Evolutionary conservation across 345 rosid species (phyloP), one percentile per base, ranked within the genome.

Genomic region (Bruguiera sexangula): DNA sequence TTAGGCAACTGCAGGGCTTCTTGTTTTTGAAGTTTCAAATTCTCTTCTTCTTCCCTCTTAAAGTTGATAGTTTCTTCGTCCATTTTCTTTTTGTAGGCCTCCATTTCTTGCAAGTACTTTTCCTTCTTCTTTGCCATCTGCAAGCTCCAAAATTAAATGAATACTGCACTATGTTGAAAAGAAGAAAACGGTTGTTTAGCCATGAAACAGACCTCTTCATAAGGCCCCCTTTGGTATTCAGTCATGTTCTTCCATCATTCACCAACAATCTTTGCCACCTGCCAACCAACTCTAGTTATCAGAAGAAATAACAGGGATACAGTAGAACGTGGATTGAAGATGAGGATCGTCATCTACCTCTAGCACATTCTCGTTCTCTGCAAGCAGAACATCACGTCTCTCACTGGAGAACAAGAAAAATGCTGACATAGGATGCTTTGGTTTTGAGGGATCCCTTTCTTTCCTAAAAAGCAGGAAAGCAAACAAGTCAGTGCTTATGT

Each of bases 161-260:
- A 64, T 53, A 19, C 30, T 34, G 65, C 6, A 62, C 20, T 20
- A 36, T n/a, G 50, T 62, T 34, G 2, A 18, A 36, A 5, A 62
- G 24, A 34, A 61, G 39, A 61, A 54, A n/a, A 30, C 43, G 37
- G 37, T 34, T 6, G 8, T 34, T 37, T 37, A 13, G 13, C 11
- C 10, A 8, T n/a, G 24, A 3, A 16, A 24, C 8, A 27, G 36
- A 68, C 98, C 91, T 86, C 72, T 77, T 89, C 93, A 65, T 80
- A 94, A 26, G 97, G 96, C 48, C 63, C 70, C 62, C 63, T 86
- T 73, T 87, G 76, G 65, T 88, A 36, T 34, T 87, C 95, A 0
- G 86, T 80, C 92, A 91, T 73, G 73, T 78, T 87, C 81, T 94
- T 94, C 98, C 98, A 91, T 76, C 91, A 88, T 75, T 89, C 98